Conservation (phyloP, 2,329 filamentous ascomycete genomes). For the Arachnomyces sp. region DNA sequence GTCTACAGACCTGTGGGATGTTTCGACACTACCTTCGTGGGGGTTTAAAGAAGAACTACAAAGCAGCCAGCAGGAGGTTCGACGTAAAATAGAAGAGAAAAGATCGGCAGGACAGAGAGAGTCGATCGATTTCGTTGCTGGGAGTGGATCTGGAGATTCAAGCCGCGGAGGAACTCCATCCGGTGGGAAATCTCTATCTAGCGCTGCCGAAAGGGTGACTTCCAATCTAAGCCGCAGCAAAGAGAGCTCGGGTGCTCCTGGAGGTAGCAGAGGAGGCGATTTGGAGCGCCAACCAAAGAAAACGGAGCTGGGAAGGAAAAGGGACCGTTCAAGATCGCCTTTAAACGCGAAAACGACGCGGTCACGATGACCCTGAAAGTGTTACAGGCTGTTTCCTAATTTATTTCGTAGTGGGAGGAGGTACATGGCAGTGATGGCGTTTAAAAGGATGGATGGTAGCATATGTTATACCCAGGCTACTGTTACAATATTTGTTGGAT, state of each 20-base stretch:
- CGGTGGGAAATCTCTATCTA: slow-evolving; percentile 11
- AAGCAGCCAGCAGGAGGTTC: slow-evolving; percentile 33
- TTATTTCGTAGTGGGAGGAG: too few relatives aligned
- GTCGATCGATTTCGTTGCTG: slow-evolving; percentile 34
- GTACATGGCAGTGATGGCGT: too few relatives aligned
- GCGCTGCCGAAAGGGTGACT: slow-evolving; percentile 19
- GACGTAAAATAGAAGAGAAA: slow-evolving; percentile 28
- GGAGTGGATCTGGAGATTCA: slow-evolving; percentile 9
- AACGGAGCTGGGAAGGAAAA: slow-evolving; percentile 4
- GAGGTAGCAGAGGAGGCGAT: slow-evolving; percentile 7
- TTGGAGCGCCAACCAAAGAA: slow-evolving; percentile 5
- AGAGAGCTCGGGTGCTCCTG: slow-evolving; percentile 8
- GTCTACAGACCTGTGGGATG: slow-evolving; percentile 34
- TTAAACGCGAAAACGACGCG: slow-evolving; percentile 14
- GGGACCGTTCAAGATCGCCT: slow-evolving; percentile 10
- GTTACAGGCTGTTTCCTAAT: background rate
- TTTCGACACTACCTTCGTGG: slow-evolving; percentile 31
- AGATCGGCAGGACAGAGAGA: slow-evolving; percentile 26
- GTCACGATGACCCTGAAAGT: slow-evolving; percentile 10
- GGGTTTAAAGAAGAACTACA: slow-evolving; percentile 42
- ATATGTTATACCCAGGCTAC: too few relatives aligned
- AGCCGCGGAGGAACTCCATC: slow-evolving; percentile 11
- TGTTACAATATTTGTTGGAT: too few relatives aligned
- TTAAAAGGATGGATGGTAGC: too few relatives aligned
- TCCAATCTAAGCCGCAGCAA: slow-evolving; percentile 14